Evolutionary conservation across 2,329 filamentous ascomycete species (phyloP), one percentile per base, ranked within the genome.

Genomic region (Lachnellula occidentalis): DNA sequence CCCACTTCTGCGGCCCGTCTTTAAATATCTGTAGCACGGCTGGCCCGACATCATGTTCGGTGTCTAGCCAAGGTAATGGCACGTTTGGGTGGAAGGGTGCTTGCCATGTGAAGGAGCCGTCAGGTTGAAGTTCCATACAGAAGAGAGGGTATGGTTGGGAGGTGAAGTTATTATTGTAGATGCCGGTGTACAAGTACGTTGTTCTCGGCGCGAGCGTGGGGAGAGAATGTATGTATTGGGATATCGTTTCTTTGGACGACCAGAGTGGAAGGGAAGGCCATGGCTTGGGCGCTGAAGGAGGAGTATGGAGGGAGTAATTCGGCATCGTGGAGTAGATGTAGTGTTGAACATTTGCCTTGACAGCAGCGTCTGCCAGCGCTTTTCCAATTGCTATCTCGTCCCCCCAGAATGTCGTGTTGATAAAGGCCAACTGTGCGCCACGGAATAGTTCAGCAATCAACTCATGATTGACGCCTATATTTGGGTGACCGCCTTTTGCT

Each of bases 101-200:
- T 67, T 90, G 85, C 94, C 94, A 97, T 55, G 86, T 76, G 69
- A 96, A 96, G 51, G 88, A 91, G 17, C 90, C 91, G 65, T 96
- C 90, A 1, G 78, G 71, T 71, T 90, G 85, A 46, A 95, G 76
- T 60, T 95, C 90, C 88, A 96, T 95, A 73, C 92, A 94, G 75
- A 97, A 97, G 4, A 97, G 79, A 1, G 94, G 94, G 68, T 96
- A 97, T 1, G 84, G 85, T 34, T 96, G 78, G 46, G 89, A 94
- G 31, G 92, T 97, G 73, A 97, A 99, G 71, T 99, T 97, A 74
- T 97, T 97, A 78, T 97, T 96, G 78, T 97, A 99, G 65, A 96
- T 96, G 56, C 92, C 94, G 9, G 92, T 90, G 72, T 96, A 96
- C 61, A 96, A 86, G 71, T 96, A 97, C 0, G 92, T 97, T 1